A percentile compares a stretch with the other conserved stretches of the same genome.
These are phyloP conservation scores for Inga oerstediana DNA, from an alignment of 306 rosid species.

Conservation along the genomic window DNA sequence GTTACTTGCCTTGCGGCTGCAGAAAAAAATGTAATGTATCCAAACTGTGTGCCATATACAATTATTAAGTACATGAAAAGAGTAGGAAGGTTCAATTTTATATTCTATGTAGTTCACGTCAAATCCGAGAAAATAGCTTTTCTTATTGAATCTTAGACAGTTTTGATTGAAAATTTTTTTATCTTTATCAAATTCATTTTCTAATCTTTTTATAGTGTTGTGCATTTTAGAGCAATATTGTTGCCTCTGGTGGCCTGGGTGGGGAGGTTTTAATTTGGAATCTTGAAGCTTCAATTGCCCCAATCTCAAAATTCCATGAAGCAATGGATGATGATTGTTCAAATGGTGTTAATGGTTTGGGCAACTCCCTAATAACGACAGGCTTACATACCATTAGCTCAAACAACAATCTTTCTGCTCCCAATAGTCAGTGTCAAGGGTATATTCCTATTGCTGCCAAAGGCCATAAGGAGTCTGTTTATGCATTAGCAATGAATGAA, in stretches of 20 bases:
- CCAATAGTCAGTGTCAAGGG: slow-evolving; percentile 70
- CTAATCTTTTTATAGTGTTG: slow-evolving; percentile 82
- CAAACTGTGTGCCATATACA: slow-evolving; percentile 31
- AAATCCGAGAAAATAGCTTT: slow-evolving; percentile 22
- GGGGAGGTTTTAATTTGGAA: slow-evolving; percentile 99
- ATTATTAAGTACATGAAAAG: slow-evolving; percentile 29
- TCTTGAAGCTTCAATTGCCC: slow-evolving; percentile 74
- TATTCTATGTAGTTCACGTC: slow-evolving; percentile 18
- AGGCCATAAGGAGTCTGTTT: slow-evolving; percentile 96
- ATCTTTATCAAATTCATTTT: slow-evolving; percentile 53
- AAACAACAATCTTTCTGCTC: slow-evolving; percentile 71
- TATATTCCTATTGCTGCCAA: slow-evolving; percentile 81
- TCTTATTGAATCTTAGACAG: slow-evolving; percentile 18
- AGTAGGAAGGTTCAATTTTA: slow-evolving; percentile 22
- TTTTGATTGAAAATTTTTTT: slow-evolving; percentile 37
- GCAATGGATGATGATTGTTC: slow-evolving; percentile 67
- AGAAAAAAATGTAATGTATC: slow-evolving; percentile 74
- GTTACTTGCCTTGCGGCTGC: slow-evolving; percentile 83
- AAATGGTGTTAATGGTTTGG: slow-evolving; percentile 67
- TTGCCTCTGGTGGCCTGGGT: slow-evolving; percentile 99
- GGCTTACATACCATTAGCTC: slow-evolving; percentile 75
- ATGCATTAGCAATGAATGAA: slow-evolving; percentile 96
- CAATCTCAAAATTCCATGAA: slow-evolving; percentile 63
- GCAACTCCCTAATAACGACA: slow-evolving; percentile 55
- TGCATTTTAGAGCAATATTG: slow-evolving; percentile 97